phyloP scores from a whole-genome alignment of 139 green algal genomes.

The Dunaliella primolecta region DNA sequence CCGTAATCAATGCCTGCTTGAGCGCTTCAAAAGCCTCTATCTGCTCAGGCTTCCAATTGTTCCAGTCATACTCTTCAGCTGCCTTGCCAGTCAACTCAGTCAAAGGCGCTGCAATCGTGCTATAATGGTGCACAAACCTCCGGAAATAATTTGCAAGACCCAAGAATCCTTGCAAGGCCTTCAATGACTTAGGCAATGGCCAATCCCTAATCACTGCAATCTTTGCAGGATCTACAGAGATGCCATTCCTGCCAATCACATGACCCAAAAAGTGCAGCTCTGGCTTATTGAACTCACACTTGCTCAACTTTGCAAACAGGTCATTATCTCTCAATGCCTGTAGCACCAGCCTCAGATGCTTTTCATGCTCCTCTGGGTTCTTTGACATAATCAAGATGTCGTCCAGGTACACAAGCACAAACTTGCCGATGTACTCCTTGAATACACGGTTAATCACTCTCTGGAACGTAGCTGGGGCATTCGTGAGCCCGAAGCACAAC shows the following conservation, averaged over 20 bases:
- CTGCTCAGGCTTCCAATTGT: not conserved
- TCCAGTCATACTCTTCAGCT: not conserved
- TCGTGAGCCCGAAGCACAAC: too few relatives aligned
- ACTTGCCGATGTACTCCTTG: too few relatives aligned
- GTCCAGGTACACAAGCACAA: too few relatives aligned
- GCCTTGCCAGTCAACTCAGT: slow-evolving; percentile 23
- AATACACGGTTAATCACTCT: too few relatives aligned
- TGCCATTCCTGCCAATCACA: slow-evolving; percentile 28
- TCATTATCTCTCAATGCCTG: slow-evolving; percentile 19
- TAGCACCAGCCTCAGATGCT: too few relatives aligned
- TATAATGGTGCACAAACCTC: slow-evolving; percentile 42
- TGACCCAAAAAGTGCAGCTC: slow-evolving; percentile 26
- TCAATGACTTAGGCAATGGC: too few relatives aligned
- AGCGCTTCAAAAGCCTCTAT: not conserved
- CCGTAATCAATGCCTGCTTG: slow-evolving; percentile 9
- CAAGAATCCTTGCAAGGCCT: too few relatives aligned
- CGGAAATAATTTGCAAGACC: slow-evolving; percentile 44
- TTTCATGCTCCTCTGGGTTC: too few relatives aligned
- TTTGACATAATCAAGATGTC: too few relatives aligned
- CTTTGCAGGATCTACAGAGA: slow-evolving; percentile 38
- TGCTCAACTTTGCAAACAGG: slow-evolving; percentile 20
- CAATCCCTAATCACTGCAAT: too few relatives aligned
- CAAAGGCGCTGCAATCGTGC: slow-evolving; percentile 34
- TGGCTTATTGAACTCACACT: slow-evolving; percentile 23
- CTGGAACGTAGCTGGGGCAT: too few relatives aligned